Conservation (phyloP, 116 monocot genomes). For the Dioscorea cayenensis region DNA sequence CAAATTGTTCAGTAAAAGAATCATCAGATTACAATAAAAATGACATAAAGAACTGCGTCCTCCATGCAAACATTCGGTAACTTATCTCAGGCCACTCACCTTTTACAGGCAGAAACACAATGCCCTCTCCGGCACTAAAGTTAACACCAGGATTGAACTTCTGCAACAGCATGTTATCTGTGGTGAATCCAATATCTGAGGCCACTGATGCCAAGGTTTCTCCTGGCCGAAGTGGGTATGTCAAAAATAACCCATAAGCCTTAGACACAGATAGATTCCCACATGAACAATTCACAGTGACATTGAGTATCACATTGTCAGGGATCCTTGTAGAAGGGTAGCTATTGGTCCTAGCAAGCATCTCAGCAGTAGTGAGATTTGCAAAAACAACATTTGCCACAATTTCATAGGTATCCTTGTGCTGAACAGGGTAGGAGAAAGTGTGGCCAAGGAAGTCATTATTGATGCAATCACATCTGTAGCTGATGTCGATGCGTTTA, state of each 20-base stretch:
- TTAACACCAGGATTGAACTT: conserved; percentile 40
- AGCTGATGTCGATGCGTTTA: not conserved
- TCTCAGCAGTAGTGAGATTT: conserved; percentile 40
- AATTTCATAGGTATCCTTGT: conserved; percentile 32
- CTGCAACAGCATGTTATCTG: conserved; percentile 18
- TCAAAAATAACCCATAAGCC: conserved; percentile 62
- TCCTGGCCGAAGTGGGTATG: conserved; percentile 50
- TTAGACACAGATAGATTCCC: conserved; percentile 32
- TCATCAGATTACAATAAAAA: too few relatives aligned
- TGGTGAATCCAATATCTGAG: conserved; percentile 6
- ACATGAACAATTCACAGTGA: conserved; percentile 57
- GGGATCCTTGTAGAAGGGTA: conserved; percentile 17
- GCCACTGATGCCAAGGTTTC: conserved; percentile 49
- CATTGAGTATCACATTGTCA: conserved; percentile 17
- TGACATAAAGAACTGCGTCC: not conserved
- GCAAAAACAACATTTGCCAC: conserved; percentile 30
- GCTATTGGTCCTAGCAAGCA: conserved; percentile 22
- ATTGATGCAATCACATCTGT: not conserved
- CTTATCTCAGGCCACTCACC: conserved; percentile 15
- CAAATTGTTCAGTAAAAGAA: too few relatives aligned
- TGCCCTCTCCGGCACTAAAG: conserved; percentile 35
- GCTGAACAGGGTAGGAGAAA: conserved; percentile 19
- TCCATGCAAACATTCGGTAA: not conserved
- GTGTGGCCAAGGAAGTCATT: not conserved
- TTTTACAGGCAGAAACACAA: conserved; percentile 46